These are phyloP conservation scores for Hondaea fermentalgiana DNA, from an alignment of 108 stramenopile species.

Conservation along the genomic window DNA sequence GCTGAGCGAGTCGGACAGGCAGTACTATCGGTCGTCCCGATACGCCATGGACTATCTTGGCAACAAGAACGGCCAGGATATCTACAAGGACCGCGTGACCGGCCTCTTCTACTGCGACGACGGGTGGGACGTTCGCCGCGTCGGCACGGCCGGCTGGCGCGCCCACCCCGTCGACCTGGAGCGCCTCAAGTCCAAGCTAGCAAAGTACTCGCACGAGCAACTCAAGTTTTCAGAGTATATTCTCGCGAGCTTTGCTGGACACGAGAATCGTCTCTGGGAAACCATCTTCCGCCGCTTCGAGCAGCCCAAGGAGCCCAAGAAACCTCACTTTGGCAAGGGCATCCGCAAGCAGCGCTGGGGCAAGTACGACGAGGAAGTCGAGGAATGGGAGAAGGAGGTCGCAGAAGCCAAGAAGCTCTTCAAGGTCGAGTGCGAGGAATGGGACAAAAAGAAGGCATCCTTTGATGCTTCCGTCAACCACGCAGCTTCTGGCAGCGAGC, in stretches of 20 bases:
- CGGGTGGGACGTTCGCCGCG: not conserved
- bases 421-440: not conserved
- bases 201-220: not conserved
- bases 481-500: not conserved
- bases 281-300: not conserved
- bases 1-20: not conserved
- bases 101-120: not conserved
- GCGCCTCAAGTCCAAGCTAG: not conserved
- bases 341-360: not conserved
- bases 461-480: not conserved
- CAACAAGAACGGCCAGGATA: slow-evolving; percentile 10
- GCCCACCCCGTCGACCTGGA: not conserved
- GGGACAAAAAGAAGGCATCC: not conserved
- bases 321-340: not conserved
- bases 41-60: slow-evolving; percentile 2
- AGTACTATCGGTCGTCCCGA: not conserved
- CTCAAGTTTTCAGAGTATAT: not conserved
- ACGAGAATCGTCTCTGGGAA: not conserved
- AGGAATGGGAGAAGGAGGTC: not conserved
- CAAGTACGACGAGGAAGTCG: not conserved
- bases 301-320: slow-evolving; percentile 4
- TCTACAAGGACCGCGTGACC: slow-evolving; percentile 17
- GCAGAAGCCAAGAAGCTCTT: not conserved
- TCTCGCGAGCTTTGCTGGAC: not conserved
- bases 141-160: not conserved